Evolutionary conservation across 192 early-diverging fungal species (phyloP).

Genomic region (Mortierella hygrophila): DNA sequence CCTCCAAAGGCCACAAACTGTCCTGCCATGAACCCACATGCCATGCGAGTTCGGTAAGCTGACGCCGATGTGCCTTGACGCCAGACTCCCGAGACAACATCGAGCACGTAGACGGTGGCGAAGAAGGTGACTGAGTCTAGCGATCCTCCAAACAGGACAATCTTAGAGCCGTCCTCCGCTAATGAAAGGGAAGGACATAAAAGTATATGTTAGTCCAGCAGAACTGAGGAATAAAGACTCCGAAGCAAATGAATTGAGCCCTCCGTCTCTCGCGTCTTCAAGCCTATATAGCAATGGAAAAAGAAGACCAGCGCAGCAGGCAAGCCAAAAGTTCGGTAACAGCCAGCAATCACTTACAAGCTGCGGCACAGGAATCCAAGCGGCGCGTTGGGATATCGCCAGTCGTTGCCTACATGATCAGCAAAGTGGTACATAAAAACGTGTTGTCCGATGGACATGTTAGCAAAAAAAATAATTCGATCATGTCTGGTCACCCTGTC

Average conservation of each 20-base stretch:
- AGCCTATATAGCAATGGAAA: not conserved
- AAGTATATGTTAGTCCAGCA: not conserved
- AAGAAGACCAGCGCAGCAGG: not conserved
- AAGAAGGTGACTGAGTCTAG: conserved; percentile 4
- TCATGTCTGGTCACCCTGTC: too few species aligned
- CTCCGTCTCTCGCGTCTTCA: not conserved
- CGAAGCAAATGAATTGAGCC: not conserved
- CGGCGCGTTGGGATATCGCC: conserved; percentile 25
- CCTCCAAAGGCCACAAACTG: conserved; percentile 49
- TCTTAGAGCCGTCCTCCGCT: conserved; percentile 41
- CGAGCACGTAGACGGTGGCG: conserved; percentile 29
- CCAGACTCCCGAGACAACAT: conserved; percentile 20
- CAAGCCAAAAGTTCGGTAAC: not conserved
- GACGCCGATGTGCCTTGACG: not conserved
- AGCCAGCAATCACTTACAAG: conserved; percentile 19
- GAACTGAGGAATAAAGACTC: not conserved
- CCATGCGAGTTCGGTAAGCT: conserved; percentile 24
- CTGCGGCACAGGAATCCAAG: conserved; percentile 27
- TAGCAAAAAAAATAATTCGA: too few species aligned
- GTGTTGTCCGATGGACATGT: too few species aligned
- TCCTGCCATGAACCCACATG: conserved; percentile 20
- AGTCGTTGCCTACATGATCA: conserved; percentile 16
- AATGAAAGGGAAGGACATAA: not conserved
- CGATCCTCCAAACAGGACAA: conserved; percentile 39
- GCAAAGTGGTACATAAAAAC: not conserved